phyloP scores from a whole-genome alignment of 306 rosid genomes.

The Biancaea sappan region DNA sequence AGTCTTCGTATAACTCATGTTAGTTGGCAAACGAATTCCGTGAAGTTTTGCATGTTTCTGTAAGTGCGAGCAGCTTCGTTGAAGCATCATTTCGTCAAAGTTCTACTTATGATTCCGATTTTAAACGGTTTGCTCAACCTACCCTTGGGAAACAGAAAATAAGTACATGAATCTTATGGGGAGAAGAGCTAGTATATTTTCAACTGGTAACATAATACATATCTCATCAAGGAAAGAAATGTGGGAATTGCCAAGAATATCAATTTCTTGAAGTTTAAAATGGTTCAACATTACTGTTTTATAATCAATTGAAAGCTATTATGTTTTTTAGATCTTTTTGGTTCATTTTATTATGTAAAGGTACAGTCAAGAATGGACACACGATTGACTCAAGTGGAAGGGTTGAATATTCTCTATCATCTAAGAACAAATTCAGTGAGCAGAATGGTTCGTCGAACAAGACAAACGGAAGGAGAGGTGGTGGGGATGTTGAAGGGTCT shows the following conservation, averaged over 20 bases:
- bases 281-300: neutral
- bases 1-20: too few relatives aligned
- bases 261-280: neutral
- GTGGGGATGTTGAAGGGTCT: slow-evolving; percentile 38
- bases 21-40: too few relatives aligned
- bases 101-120: too few relatives aligned
- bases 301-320: neutral
- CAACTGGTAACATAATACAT: neutral
- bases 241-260: neutral
- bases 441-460: slow-evolving; percentile 40
- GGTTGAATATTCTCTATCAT: slow-evolving; percentile 36
- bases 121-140: too few relatives aligned
- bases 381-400: slow-evolving; percentile 39
- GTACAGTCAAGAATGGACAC: slow-evolving; percentile 55
- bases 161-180: neutral
- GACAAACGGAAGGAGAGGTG: slow-evolving; percentile 37
- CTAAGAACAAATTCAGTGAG: slow-evolving; percentile 29
- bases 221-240: neutral
- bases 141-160: too few relatives aligned
- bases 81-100: too few relatives aligned
- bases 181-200: neutral
- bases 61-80: too few relatives aligned
- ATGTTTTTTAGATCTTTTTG: neutral
- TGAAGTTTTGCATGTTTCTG: too few relatives aligned
- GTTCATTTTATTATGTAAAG: slow-evolving; percentile 14